phyloP scores from a whole-genome alignment of 768 basidiomycete species.

The Pleurotus pulmonarius region DNA sequence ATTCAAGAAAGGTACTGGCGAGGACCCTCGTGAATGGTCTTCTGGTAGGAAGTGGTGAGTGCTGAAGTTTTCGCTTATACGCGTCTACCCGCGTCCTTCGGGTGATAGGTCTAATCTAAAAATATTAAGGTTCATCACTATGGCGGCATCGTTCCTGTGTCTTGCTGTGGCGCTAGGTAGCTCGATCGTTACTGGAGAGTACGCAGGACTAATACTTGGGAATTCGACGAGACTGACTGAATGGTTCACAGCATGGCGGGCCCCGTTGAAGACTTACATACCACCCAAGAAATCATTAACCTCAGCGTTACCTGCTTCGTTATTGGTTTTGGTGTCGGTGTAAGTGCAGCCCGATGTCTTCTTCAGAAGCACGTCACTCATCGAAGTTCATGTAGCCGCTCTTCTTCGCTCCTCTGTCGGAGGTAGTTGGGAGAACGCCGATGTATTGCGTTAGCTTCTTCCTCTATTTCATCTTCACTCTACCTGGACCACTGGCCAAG shows the following conservation, averaged over 20 bases:
- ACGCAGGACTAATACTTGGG: slow-evolving; percentile 11
- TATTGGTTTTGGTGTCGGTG: slow-evolving; percentile 37
- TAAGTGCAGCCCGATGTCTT: not conserved
- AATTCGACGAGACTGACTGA: not conserved
- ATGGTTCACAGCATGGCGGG: slow-evolving; percentile 23
- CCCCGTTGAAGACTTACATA: slow-evolving; percentile 26
- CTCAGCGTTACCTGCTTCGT: slow-evolving; percentile 41
- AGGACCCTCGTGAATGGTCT: slow-evolving; percentile 34
- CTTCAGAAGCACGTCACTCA: not conserved
- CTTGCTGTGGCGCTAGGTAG: slow-evolving; percentile 33
- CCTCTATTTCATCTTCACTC: slow-evolving; percentile 42
- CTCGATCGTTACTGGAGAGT: slow-evolving; percentile 40
- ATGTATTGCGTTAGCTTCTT: slow-evolving; percentile 35
- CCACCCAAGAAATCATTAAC: slow-evolving; percentile 32
- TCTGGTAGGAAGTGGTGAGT: slow-evolving; percentile 29
- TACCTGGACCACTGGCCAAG: slow-evolving; percentile 39
- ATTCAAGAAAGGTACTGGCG: slow-evolving; percentile 22
- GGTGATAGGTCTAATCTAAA: not conserved
- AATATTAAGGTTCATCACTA: slow-evolving; percentile 29
- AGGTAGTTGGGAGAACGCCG: slow-evolving; percentile 32
- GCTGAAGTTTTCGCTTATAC: not conserved
- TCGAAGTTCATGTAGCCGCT: slow-evolving; percentile 28
- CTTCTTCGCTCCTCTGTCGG: slow-evolving; percentile 34
- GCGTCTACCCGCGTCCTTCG: not conserved
- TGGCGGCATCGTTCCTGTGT: slow-evolving; percentile 31